Evolutionary conservation across 2,329 filamentous ascomycete species (phyloP), one percentile per base, ranked within the genome.

Genomic region (Venturia aucupariae): DNA sequence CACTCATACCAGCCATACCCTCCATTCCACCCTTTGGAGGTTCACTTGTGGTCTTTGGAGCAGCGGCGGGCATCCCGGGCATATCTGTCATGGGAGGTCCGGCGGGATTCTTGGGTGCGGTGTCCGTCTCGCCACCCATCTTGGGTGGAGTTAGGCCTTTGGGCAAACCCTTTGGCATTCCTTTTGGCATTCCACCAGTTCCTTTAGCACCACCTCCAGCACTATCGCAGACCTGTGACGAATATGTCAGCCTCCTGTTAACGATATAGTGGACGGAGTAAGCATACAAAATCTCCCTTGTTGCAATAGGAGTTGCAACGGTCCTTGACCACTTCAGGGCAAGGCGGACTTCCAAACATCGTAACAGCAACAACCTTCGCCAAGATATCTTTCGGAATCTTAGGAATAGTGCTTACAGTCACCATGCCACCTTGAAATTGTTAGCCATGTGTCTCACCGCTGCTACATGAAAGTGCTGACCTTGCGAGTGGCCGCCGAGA

Each of bases 401-500:
- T 38, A 11, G 60, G 60, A n/a, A 65, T 54, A 7, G 60, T 44
- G 19, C n/a, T n/a, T 5, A 64, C 61, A 5, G 60, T 62, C 15
- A 65, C 64, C 27, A 24, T 41, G 5, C 55, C 62, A 32, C 38
- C 41, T 60, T 2, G 30, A 38, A 4, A 39, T 8, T 4, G 27
- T 60, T 24, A 51, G 30, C 22, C 3, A 46, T 46, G 4, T n/a
- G 42, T 10, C 44, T n/a, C 44, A 2, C 5, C 44, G n/a, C 46
- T 2, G 15, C 44, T 39, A 8, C 35, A 2, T 7, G 54, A 27
- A 7, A 2, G 3, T 38, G 22, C 55, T 38, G 30, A 38, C 55
- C 63, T 30, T 65, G 64, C 11, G 24, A 35, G 24, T 65, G 64
- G 10, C 64, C 64, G 19, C 64, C 64, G 24, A 65, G 44, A 4